Base-by-base conservation (phyloP, 192 early-diverging fungal genomes). In the Haplosporangium gracile region DNA sequence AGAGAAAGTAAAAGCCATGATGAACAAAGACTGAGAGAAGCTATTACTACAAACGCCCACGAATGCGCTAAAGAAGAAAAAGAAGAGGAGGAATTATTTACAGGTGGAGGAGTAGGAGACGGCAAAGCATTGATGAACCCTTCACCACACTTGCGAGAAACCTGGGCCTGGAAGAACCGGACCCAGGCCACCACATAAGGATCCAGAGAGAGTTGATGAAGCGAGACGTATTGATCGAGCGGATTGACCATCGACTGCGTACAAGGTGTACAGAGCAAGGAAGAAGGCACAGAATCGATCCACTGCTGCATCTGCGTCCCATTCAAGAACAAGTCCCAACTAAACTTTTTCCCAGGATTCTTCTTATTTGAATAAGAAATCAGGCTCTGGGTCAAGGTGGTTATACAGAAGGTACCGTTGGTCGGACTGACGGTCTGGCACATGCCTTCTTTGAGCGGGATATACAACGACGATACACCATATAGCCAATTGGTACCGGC, bases 371-470 rank as follows among this genome's bases (percentile, higher is more conserved):
- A 26, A 29, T 77, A 85, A 10, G 26, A 11, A n/a, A 71, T 29
- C 72, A 85, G 13, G 15, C 57, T 63, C 20, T 80, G 71, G 1
- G 72, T 40, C 42, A 86, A 32, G 38, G 80, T 15, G 0, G 84
- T 86, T 20, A 77, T 15, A 70, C 79, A 86, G 34, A 80, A 86
- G 6, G 84, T 86, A 1, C 78, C 79, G 60, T 86, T 86, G 34
- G 43, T 74, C 18, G 84, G 75, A 36, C 57, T 43, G 34, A 85
- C 55, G 10, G 72, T 74, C 49, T 85, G 73, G 76, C 83, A 80
- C 55, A 80, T 70, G 1, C 83, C 83, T n/a, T 80, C 78, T 40
- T 85, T 85, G 22, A 85, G 72, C 2, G 83, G 83, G 45, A 77
- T 75, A 38, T 85, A 85, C 5, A 85, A 63, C 5, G 78, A 71